Evolutionary conservation across 306 rosid species (phyloP), one percentile per base, ranked within the genome.

Genomic region (Begonia loranthoides): DNA sequence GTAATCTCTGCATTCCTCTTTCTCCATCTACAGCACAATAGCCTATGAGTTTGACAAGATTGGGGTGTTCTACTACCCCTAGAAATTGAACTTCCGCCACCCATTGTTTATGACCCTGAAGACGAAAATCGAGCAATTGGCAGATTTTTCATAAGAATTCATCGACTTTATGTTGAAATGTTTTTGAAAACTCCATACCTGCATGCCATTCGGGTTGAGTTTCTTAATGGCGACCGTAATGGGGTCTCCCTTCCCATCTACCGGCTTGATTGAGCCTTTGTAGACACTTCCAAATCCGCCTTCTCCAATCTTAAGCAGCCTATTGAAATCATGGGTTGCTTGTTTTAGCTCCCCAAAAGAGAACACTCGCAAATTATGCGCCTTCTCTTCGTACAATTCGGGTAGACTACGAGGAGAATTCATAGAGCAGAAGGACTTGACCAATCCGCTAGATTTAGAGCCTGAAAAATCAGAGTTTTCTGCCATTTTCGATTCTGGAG

Each of bases 201-300:
- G 96, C n/a, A 79, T 72, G 22, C 85, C 96, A 67, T 81, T 70
- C 19, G 56, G 57, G 65, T 84, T 76, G 16, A 83, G 86, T 67
- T 75, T 82, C 70, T 87, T 87, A 62, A 87, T 76, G 45, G 94
- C 96, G 58, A 83, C 94, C 4, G 50, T 16, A 19, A 81, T 13
- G n/a, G 66, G 49, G 15, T 68, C 77, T 1, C 76, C 85, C 50
- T 70, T 76, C 51, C 70, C 85, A 57, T 65, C 74, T 68, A 58
- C 67, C 54, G 87, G 79, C 63, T 75, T 71, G 56, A 84, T 79
- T 62, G 84, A 79, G 48, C 80, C 93, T 70, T 77, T 84, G 55
- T 66, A 88, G 0, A 88, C 97, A 64, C 74, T 79, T 39, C 97
- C 95, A 67, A 88, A 88, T 58, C 97, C 97, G 39, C 97, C 97